Evolutionary conservation across 192 early-diverging fungal species (phyloP), one percentile per base, ranked within the genome.

Genomic region (Chytriomyces confervae): DNA sequence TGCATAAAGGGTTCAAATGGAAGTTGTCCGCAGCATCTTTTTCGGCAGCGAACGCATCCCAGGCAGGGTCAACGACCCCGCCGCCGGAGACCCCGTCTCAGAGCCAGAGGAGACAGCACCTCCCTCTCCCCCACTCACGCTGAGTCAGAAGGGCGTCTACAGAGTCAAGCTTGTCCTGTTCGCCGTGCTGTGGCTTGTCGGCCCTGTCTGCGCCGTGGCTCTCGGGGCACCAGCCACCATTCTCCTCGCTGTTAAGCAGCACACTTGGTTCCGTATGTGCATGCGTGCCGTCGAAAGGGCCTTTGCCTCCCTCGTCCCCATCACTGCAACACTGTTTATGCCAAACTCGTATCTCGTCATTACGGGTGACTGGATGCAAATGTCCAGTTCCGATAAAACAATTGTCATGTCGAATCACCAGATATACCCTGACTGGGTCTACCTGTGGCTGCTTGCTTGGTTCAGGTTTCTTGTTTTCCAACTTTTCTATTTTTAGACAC

Each of bases 381-480:
- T 87, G 72, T 50, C 61, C 23, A 11, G 43, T 16, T 73, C 46
- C 7, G 73, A 50, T 10, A 66, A 80, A 62, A 51, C 69, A 2
- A 78, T 89, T 53, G 62, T 85, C 1, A 84, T 89, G 61, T 77
- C 84, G 44, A 87, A 87, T 70, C 85, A 89, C 70, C 85, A 89
- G 75, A 77, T 85, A 44, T 80, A 68, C 61, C 79, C 82, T 6
- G 82, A 80, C 65, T 80, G 79, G 91, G 86, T 91, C 78, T 95
- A 93, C 74, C 69, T 89, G n/a, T 84, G 84, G 84, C 73, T 83
- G 60, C 60, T 83, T 18, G 85, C 87, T 13, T 81, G 85, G 77
- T 45, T 78, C 68, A 48, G 51, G 51, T 82, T 27, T 23, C 29
- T 69, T 10, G n/a, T 36, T 29, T n/a, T 53, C 23, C 1, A 7